phyloP scores from a whole-genome alignment of 148 eudicot genomes.

The Amaranthus palmeri region DNA sequence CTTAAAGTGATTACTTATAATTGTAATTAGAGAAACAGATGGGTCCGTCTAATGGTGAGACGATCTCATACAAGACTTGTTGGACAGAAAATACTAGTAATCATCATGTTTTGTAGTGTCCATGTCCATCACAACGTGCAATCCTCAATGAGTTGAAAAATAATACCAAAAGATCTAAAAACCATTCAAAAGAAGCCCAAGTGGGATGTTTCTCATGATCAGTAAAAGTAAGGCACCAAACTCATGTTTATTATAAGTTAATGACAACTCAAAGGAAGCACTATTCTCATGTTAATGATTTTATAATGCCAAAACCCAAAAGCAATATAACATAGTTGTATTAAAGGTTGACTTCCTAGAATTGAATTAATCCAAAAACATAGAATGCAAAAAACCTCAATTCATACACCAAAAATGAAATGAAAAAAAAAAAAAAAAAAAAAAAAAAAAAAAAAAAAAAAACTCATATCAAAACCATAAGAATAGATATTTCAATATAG shows the following conservation, averaged over 20 bases:
- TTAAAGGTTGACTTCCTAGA: not conserved
- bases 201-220: not conserved
- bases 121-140: conserved; percentile 16
- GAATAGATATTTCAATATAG: not conserved
- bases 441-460: too few species aligned
- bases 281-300: not conserved
- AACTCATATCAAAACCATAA: not conserved
- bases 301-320: conserved; percentile 5
- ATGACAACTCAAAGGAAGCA: conserved; percentile 5
- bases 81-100: not conserved
- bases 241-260: not conserved
- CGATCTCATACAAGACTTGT: too few species aligned
- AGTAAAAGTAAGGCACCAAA: conserved; percentile 7
- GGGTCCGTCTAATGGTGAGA: too few species aligned
- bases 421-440: too few species aligned
- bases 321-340: not conserved
- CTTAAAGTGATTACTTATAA: too few species aligned
- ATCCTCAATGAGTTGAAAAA: not conserved
- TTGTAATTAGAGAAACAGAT: too few species aligned
- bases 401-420: not conserved
- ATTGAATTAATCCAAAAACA: not conserved
- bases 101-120: conserved; percentile 1
- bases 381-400: not conserved
- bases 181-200: conserved; percentile 5
- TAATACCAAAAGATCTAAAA: not conserved